These are phyloP conservation scores for Daldinia vernicosa DNA, from an alignment of 495 filamentous ascomycete genomes.

Conservation along the genomic window DNA sequence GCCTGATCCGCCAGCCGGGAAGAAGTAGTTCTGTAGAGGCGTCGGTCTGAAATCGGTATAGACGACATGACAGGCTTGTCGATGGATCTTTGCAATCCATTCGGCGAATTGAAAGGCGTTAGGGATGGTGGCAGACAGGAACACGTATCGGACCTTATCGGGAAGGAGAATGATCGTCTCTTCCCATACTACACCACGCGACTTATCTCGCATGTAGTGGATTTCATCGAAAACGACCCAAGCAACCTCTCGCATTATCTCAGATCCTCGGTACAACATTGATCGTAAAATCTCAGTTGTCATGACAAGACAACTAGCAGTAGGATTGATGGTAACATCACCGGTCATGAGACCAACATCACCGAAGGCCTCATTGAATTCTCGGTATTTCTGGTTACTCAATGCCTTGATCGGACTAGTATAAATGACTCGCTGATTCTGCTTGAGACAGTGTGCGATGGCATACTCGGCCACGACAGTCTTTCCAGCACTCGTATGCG, in stretches of 20 bases:
- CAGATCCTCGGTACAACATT: slow-evolving; percentile 97
- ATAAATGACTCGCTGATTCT: slow-evolving; percentile 98
- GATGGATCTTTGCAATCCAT: slow-evolving; percentile 97
- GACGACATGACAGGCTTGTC: slow-evolving; percentile 96
- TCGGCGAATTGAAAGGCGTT: slow-evolving; percentile 99
- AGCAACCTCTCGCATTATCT: slow-evolving; percentile 98
- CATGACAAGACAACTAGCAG: slow-evolving; percentile 97
- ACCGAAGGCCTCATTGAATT: slow-evolving; percentile 93
- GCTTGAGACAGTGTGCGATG: slow-evolving; percentile 95
- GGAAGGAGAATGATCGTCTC: slow-evolving; percentile 97
- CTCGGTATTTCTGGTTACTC: slow-evolving; percentile 98
- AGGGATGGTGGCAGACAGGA: slow-evolving; percentile 97
- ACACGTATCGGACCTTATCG: slow-evolving; percentile 98
- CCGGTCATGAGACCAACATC: slow-evolving; percentile 99
- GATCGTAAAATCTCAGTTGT: slow-evolving; percentile 99
- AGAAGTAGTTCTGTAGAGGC: slow-evolving; percentile 96
- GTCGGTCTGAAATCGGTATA: slow-evolving; percentile 98
- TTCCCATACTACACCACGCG: slow-evolving; percentile 97
- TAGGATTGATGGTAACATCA: slow-evolving; percentile 98
- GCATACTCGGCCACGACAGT: slow-evolving; percentile 98
- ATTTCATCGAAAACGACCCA: slow-evolving; percentile 99
- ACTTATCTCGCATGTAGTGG: slow-evolving; percentile 95
- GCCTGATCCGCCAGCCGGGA: slow-evolving; percentile 90
- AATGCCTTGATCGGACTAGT: slow-evolving; percentile 98
- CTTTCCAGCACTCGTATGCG: slow-evolving; percentile 97